Conservation (phyloP, 441 rosid genomes). For the Arabidopsis lyrata region DNA sequence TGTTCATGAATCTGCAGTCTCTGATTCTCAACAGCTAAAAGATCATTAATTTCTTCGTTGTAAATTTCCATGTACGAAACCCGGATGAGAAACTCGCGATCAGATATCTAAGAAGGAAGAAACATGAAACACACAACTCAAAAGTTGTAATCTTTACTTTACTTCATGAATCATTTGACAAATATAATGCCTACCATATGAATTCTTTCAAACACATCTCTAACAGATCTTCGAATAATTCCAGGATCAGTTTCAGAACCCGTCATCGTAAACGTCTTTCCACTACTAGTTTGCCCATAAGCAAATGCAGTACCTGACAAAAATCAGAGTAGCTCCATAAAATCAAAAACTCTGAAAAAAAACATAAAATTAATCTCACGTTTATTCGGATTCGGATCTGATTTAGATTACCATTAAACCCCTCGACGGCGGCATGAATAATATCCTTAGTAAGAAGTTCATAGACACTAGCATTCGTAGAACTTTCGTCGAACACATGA, state of each 20-base stretch:
- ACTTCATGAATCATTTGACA: too few relatives aligned
- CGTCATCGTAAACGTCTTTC: slow-evolving; percentile 94
- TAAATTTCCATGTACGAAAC: slow-evolving; percentile 97
- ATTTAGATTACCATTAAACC: slow-evolving; percentile 73
- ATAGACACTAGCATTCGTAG: slow-evolving; percentile 69
- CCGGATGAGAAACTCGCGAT: slow-evolving; percentile 86
- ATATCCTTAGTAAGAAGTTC: slow-evolving; percentile 83
- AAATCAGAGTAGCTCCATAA: slow-evolving; percentile 17
- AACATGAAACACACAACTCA: slow-evolving; percentile 29
- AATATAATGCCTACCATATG: too few relatives aligned
- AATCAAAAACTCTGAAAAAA: slow-evolving; percentile 11
- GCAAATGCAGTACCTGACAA: slow-evolving; percentile 87
- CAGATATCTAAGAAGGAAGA: slow-evolving; percentile 53
- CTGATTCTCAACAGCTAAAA: slow-evolving; percentile 76
- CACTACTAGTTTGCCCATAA: slow-evolving; percentile 98
- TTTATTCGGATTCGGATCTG: not conserved
- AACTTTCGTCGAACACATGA: slow-evolving; percentile 77
- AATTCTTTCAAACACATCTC: slow-evolving; percentile 68
- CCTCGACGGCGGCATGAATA: slow-evolving; percentile 77
- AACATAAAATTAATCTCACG: slow-evolving; percentile 6
- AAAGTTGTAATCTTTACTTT: slow-evolving; percentile 21
- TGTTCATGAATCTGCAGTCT: slow-evolving; percentile 92
- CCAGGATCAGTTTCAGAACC: slow-evolving; percentile 82
- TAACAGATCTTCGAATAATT: slow-evolving; percentile 75
- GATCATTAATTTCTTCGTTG: slow-evolving; percentile 92